These are phyloP conservation scores for Diaporthe ilicicola DNA, from an alignment of 2,329 filamentous ascomycete species.

Conservation along the genomic window DNA sequence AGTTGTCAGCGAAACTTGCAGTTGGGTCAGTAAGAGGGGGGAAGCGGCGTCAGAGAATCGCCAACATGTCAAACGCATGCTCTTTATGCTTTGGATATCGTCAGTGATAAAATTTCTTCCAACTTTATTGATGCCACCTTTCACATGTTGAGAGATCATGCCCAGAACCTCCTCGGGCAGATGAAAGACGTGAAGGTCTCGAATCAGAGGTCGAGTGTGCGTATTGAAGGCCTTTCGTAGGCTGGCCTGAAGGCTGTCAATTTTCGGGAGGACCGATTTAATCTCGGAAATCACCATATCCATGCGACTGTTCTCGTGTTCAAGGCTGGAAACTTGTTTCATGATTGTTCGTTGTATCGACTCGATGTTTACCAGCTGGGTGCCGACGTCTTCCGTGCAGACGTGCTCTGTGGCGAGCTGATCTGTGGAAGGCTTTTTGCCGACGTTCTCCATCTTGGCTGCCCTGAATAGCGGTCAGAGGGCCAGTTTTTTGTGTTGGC, in stretches of 20 bases:
- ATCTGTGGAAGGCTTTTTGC: too few species aligned
- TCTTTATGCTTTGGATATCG: neutral
- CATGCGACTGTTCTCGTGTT: neutral
- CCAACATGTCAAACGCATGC: neutral
- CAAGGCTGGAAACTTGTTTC: fast-evolving
- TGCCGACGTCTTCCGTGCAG: neutral
- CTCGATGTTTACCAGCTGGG: neutral
- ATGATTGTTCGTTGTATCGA: neutral
- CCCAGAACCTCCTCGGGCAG: neutral
- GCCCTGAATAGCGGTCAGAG: neutral
- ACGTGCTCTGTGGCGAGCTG: neutral
- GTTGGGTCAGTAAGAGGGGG: neutral
- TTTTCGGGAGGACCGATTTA: neutral
- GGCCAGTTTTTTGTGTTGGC: fast-evolving
- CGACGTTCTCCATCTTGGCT: neutral
- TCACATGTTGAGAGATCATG: neutral
- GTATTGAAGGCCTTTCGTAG: neutral
- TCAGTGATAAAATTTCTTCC: too few species aligned
- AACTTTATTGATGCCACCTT: too few species aligned
- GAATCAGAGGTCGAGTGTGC: too few species aligned
- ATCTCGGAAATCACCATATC: fast-evolving
- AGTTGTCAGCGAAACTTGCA: neutral
- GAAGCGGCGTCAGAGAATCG: neutral
- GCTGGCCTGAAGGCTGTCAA: neutral
- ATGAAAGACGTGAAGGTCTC: neutral